Base-by-base conservation (phyloP, 129 eudicot genomes). In the Chrysanthemum seticuspe region DNA sequence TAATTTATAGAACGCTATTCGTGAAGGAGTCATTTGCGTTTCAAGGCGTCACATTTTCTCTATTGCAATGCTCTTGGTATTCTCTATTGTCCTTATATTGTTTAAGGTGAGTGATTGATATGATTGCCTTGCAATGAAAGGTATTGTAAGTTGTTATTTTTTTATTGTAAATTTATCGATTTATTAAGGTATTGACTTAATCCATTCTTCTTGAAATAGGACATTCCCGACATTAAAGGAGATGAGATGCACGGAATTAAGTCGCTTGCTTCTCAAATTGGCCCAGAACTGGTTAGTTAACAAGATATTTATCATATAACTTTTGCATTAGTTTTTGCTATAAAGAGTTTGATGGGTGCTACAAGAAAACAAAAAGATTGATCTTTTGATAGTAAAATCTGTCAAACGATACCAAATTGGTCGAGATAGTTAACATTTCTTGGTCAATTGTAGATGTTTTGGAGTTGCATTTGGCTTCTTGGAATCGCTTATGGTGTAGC, bases 241-340 rank as follows among this genome's bases (percentile, higher is more conserved):
- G 81, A 77, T 49, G 67, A 70, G 76, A 77, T 77, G 81, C 81
- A 77, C 61, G 81, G 81, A 54, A 77, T 77, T 40, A 77, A 52
- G 16, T 70, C 81, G 23, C 76, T 77, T 11, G 81, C 81, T 77
- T 70, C 76, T 62, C 76, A 70, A 31, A 77, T 77, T 9, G 81
- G 81, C 45, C 81, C 81, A 25, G 15, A 77, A 53, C 65, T 2
- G 76, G 81, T 77, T 70, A 16, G 70, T 40, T 77, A 68, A 3
- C 19, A 18, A 6, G 11, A 16, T 45, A 8, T 23, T 45, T 5
- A n/a, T 49, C 31, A 31, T 10, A 18, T 19, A 3, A 4, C 36
- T 49, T n/a, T 13, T 59, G 36, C n/a, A 10, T 58, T 7, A 58
- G 2, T 31, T 11, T 72, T 49, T 55, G 0, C 1, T 59, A 45